Evolutionary conservation across 805 yeast species (phyloP), one percentile per base, ranked within the genome.

Genomic region (Peterozyma xylosa): DNA sequence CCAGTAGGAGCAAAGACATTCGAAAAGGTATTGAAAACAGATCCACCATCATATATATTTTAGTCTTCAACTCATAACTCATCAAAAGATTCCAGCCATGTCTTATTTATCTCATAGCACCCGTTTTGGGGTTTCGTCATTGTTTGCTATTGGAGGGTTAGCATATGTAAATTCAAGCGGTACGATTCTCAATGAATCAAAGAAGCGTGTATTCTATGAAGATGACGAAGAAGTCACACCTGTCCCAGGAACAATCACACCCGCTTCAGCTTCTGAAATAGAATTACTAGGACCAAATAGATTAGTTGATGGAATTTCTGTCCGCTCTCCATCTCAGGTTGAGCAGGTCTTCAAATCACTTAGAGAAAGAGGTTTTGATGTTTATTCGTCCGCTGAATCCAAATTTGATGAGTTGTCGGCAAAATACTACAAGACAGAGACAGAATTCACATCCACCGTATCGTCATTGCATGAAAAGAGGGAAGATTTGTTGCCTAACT

Each of bases 401-500:
- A 66, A 64, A 35, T 62, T 78, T 42, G 73, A 80, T 49, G 64
- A 63, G 14, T 68, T 71, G 7, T 71, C 82, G 43, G 56, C 68
- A 34, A 65, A 67, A 40, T 81, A 76, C 52, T 73, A 79, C 53
- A 60, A 64, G 18, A 71, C 74, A 3, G 96, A 87, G 64, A 73
- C 81, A 54, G 65, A 71, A 45, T 78, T 85, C 41, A 73, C 86
- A 9, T 58, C 69, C 30, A 81, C 91, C 1, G 60, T 86, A 10
- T 70, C 89, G 27, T 69, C 70, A 13, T 70, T 88, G 51, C 88
- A 82, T 58, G 70, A 75, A 48, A 76, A 67, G 52, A 62, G 70
- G 36, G 96, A 88, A 64, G 85, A 78, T 40, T 62, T 86, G 41
- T 68, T 84, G 41, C 93, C 96, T 11, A 83, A 82, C 49, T 63